Evolutionary conservation across 768 basidiomycete species (phyloP).

Genomic region (Lentinula sp.): DNA sequence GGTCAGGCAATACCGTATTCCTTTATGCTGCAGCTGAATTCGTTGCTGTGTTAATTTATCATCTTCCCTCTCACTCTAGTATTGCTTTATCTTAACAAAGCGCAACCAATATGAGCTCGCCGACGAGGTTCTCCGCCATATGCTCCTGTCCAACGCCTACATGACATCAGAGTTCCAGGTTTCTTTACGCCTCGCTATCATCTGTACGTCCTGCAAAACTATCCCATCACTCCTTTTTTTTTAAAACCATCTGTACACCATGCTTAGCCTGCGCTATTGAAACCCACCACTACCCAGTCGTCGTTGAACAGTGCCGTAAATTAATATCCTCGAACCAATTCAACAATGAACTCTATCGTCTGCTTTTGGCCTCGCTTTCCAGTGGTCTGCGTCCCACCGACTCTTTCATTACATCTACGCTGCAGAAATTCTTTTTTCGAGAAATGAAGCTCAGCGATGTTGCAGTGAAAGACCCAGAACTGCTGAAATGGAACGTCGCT

Average conservation of each 20-base stretch:
- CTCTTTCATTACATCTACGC: conserved; percentile 67
- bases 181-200: conserved; percentile 68
- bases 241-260: neutral
- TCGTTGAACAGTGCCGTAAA: conserved; percentile 74
- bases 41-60: neutral
- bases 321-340: conserved; percentile 75
- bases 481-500: conserved; percentile 54
- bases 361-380: conserved; percentile 68
- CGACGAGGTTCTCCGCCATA: conserved; percentile 71
- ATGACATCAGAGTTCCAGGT: conserved; percentile 56
- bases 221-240: neutral
- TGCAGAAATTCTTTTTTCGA: conserved; percentile 81
- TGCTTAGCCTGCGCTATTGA: conserved; percentile 66
- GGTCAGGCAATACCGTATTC: conserved; percentile 32
- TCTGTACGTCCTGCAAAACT: conserved; percentile 44
- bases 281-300: conserved; percentile 44
- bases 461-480: conserved; percentile 57
- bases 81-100: conserved; percentile 64
- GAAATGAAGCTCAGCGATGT: conserved; percentile 69
- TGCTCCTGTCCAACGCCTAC: conserved; percentile 70
- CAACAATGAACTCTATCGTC: conserved; percentile 79
- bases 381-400: conserved; percentile 68
- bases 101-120: conserved; percentile 60
- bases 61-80: conserved; percentile 35
- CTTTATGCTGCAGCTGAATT: neutral